Conservation (phyloP, 306 rosid species). For the Trichosanthes truncata region DNA sequence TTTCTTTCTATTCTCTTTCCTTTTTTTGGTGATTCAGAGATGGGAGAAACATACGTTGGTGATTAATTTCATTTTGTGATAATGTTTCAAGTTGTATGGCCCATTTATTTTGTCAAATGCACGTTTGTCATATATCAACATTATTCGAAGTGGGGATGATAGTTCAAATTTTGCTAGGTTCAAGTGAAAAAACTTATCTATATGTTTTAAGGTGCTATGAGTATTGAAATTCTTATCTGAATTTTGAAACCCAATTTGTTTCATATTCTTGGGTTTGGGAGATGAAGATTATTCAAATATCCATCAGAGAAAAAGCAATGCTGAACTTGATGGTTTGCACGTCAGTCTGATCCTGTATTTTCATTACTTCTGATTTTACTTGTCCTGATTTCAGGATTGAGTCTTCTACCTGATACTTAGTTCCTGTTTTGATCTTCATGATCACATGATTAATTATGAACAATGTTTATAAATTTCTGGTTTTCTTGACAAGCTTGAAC, state of each 20-base stretch:
- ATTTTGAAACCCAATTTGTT: not conserved
- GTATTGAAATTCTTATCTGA: not conserved
- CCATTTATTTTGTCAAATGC: not conserved
- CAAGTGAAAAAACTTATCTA: not conserved
- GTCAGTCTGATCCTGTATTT: slow-evolving; percentile 20
- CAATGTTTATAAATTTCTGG: not conserved
- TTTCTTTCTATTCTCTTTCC: not conserved
- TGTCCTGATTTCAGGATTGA: not conserved
- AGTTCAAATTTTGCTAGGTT: not conserved
- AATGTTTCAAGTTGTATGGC: not conserved
- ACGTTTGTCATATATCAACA: not conserved
- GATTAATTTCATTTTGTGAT: not conserved
- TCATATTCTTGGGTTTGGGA: not conserved
- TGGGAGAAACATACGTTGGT: not conserved
- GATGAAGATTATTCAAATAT: not conserved
- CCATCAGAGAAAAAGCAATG: slow-evolving; percentile 2
- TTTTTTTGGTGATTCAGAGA: not conserved
- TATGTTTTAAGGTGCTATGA: not conserved
- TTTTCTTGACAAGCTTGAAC: not conserved
- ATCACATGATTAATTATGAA: not conserved
- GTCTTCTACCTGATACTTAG: too few relatives aligned
- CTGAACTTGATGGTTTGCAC: slow-evolving; percentile 15
- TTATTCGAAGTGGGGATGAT: not conserved
- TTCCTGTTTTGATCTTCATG: not conserved
- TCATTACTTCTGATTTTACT: not conserved